A percentile compares a stretch with the other conserved stretches of the same genome.
Conservation (phyloP, 1,139 yeast genomes). For the Nakaseomyces nivariensis region DNA sequence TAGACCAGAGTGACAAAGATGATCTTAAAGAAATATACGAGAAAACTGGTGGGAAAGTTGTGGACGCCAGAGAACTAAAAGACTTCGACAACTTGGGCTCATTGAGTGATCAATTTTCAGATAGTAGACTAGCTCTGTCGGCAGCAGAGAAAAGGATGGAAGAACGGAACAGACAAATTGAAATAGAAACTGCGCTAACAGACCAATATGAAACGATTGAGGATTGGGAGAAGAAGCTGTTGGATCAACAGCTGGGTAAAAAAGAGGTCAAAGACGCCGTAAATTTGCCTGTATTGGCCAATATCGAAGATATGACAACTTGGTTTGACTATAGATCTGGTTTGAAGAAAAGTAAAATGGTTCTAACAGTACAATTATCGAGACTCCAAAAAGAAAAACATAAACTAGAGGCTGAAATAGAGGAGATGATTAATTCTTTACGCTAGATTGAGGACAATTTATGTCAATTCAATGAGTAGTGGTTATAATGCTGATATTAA, state of each 20-base stretch:
- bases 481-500: too few species aligned
- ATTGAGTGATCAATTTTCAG: conserved; percentile 4
- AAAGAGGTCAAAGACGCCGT: not conserved
- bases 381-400: not conserved
- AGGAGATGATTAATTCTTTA: not conserved
- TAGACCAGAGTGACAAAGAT: conserved; percentile 17
- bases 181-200: conserved; percentile 13
- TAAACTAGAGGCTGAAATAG: not conserved
- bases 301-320: not conserved
- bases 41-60: conserved; percentile 11
- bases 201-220: conserved; percentile 2
- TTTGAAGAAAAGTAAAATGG: not conserved
- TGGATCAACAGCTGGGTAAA: not conserved
- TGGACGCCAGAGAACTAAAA: conserved; percentile 8
- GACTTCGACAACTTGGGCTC: conserved; percentile 3
- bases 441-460: too few species aligned
- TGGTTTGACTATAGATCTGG: not conserved
- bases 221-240: not conserved
- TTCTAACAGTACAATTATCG: not conserved
- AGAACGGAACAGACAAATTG: conserved; percentile 6
- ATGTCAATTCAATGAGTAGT: too few species aligned
- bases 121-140: conserved; percentile 9
- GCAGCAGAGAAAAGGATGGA: conserved; percentile 8
- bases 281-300: not conserved
- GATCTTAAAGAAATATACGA: conserved; percentile 15